Evolutionary conservation across 169 alveolate species (phyloP).

Genomic region (Plasmodium knowlesi): DNA sequence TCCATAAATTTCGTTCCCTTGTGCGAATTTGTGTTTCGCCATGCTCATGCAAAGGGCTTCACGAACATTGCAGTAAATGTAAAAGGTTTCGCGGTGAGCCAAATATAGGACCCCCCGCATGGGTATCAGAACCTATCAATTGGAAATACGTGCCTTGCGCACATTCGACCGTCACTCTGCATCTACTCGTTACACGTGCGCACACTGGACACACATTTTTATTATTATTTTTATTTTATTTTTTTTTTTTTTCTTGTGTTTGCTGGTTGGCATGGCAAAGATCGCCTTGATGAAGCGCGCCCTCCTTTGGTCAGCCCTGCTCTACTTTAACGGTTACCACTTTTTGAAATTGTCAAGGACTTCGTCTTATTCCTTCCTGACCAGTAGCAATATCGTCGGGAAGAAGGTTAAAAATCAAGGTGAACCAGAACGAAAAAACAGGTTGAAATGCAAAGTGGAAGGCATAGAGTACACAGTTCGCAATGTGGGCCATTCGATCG

Average conservation of each 20-base stretch:
- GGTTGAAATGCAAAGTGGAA: constrained; percentile 56
- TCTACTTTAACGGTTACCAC: constrained; percentile 24
- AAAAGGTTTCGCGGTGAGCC: neutral
- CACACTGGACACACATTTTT: neutral
- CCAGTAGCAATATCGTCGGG: constrained; percentile 1
- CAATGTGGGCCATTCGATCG: constrained; percentile 20
- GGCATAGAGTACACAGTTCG: constrained; percentile 68
- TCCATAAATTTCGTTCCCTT: neutral
- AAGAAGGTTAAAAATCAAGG: neutral
- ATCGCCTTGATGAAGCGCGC: neutral
- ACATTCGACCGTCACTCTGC: neutral
- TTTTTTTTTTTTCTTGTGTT: neutral
- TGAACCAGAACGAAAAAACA: constrained; percentile 3
- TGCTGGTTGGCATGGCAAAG: neutral
- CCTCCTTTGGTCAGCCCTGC: constrained; percentile 16
- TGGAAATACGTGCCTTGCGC: neutral
- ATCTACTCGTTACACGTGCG: neutral
- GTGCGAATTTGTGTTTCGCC: neutral
- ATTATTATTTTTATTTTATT: neutral
- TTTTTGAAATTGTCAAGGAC: constrained; percentile 21
- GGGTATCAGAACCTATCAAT: neutral
- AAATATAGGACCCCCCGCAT: neutral
- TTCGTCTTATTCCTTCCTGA: constrained; percentile 13
- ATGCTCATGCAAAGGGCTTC: neutral
- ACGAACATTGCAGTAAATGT: neutral